Conservation (phyloP, 257 asterid genomes). For the Eustoma russellianum region DNA sequence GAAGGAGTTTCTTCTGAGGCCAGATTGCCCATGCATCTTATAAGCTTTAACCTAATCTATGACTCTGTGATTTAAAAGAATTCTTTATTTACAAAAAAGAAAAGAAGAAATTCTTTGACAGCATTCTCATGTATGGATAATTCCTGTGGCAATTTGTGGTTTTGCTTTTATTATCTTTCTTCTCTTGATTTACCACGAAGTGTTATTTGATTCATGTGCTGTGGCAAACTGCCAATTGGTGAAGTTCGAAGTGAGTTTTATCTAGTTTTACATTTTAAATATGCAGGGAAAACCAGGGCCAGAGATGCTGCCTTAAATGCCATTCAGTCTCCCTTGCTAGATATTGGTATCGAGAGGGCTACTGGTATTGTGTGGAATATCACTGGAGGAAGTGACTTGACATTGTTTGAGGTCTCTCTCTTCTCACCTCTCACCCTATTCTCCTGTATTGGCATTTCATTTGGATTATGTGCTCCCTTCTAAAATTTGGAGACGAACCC, state of each 20-base stretch:
- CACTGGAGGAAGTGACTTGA: conserved; percentile 88
- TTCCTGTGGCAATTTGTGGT: not conserved
- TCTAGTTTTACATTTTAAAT: not conserved
- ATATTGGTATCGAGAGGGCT: conserved; percentile 89
- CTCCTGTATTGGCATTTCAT: not conserved
- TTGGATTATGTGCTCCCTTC: not conserved
- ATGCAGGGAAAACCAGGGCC: conserved; percentile 86
- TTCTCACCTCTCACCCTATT: not conserved
- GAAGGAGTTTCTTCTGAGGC: too few relatives aligned
- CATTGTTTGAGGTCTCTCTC: conserved; percentile 69
- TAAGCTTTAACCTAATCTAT: too few relatives aligned
- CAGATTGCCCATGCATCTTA: too few relatives aligned
- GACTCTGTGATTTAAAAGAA: too few relatives aligned
- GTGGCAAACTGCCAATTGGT: not conserved
- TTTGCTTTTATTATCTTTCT: not conserved
- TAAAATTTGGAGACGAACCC: not conserved
- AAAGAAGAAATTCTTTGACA: too few relatives aligned
- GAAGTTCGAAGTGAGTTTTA: too few relatives aligned
- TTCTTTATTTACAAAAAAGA: too few relatives aligned
- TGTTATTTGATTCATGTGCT: not conserved
- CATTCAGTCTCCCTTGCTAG: conserved; percentile 81
- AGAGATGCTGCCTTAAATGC: conserved; percentile 93
- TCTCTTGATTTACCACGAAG: not conserved
- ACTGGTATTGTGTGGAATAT: conserved; percentile 98
- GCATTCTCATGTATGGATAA: not conserved